Evolutionary conservation across 805 yeast genomes (phyloP).

Genomic region (Candida ovalis): DNA sequence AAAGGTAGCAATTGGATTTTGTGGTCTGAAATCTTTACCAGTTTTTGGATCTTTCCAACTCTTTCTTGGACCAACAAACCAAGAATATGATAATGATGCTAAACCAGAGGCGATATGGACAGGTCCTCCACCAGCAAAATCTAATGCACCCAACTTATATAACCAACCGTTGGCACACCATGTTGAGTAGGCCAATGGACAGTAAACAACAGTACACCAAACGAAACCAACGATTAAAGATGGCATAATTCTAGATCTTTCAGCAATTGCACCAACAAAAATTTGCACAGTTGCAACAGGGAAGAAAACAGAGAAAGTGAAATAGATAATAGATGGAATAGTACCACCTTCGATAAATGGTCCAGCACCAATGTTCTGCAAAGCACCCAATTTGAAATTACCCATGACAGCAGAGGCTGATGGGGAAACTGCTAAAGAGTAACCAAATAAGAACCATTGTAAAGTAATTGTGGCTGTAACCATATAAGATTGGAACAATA

Average conservation of each 20-base stretch:
- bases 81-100: slow-evolving; percentile 40
- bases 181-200: slow-evolving; percentile 44
- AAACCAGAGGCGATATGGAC: slow-evolving; percentile 44
- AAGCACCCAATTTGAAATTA: slow-evolving; percentile 37
- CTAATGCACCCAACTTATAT: slow-evolving; percentile 39
- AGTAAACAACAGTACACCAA: slow-evolving; percentile 42
- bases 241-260: slow-evolving; percentile 40
- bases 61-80: slow-evolving; percentile 40
- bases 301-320: slow-evolving; percentile 41
- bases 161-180: slow-evolving; percentile 46
- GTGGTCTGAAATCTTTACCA: slow-evolving; percentile 31
- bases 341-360: slow-evolving; percentile 43
- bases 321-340: slow-evolving; percentile 44
- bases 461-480: slow-evolving; percentile 35
- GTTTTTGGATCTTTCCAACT: slow-evolving; percentile 29
- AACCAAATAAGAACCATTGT: slow-evolving; percentile 45
- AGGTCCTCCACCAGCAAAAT: slow-evolving; percentile 50
- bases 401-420: slow-evolving; percentile 33
- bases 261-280: slow-evolving; percentile 43
- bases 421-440: slow-evolving; percentile 39
- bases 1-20: slow-evolving; percentile 35
- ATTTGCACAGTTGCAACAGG: slow-evolving; percentile 48
- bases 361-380: slow-evolving; percentile 35
- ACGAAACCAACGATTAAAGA: slow-evolving; percentile 37
- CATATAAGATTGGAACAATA: slow-evolving; percentile 42